phyloP scores from a whole-genome alignment of 2,329 filamentous ascomycete species.

The Fusarium sulawesiense region DNA sequence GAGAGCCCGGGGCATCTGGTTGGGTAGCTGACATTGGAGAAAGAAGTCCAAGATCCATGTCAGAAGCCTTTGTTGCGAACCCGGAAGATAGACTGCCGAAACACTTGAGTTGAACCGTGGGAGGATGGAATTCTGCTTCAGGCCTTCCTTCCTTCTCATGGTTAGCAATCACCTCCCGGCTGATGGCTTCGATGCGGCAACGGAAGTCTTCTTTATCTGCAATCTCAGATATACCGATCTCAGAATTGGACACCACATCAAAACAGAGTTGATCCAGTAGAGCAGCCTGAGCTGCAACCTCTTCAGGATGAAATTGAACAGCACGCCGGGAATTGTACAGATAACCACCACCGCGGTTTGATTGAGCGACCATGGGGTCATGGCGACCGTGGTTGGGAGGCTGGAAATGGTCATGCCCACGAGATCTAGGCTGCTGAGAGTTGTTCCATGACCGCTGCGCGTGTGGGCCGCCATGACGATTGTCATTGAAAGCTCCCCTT shows the following conservation, averaged over 20 bases:
- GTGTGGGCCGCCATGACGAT: constrained; percentile 30
- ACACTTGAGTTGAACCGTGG: constrained; percentile 75
- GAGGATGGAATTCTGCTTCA: constrained; percentile 59
- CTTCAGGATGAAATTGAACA: constrained; percentile 54
- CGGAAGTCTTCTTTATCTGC: constrained; percentile 79
- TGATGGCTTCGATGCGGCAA: constrained; percentile 70
- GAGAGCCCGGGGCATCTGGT: constrained; percentile 65
- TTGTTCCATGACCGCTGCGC: constrained; percentile 39
- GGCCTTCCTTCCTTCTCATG: constrained; percentile 60
- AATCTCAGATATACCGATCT: constrained; percentile 73
- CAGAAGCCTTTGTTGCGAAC: constrained; percentile 87
- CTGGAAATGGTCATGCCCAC: constrained; percentile 45
- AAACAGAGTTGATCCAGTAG: constrained; percentile 63
- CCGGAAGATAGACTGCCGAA: constrained; percentile 88
- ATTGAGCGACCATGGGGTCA: constrained; percentile 18
- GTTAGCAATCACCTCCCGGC: constrained; percentile 67
- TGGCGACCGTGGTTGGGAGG: constrained; percentile 12
- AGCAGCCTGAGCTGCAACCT: constrained; percentile 60
- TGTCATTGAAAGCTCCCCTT: constrained; percentile 23
- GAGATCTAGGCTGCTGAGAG: constrained; percentile 29
- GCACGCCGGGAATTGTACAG: constrained; percentile 41
- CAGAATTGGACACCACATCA: constrained; percentile 62
- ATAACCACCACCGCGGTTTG: constrained; percentile 28
- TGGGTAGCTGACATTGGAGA: constrained; percentile 69
- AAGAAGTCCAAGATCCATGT: constrained; percentile 88